phyloP scores from a whole-genome alignment of 768 basidiomycete genomes.

The Suillus subaureus region DNA sequence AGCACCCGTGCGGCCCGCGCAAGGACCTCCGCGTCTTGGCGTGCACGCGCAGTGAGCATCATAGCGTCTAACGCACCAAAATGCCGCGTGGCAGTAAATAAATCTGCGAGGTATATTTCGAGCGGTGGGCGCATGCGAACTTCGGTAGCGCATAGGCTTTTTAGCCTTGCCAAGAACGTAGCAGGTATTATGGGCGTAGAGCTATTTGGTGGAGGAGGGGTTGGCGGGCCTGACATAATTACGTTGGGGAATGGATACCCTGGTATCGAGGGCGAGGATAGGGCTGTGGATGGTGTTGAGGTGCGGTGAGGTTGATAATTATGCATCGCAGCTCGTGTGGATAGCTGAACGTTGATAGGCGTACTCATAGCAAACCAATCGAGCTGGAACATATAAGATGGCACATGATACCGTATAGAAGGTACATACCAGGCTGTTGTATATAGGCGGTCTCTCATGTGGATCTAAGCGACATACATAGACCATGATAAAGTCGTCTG shows the following conservation, averaged over 20 bases:
- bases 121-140: conserved; percentile 54
- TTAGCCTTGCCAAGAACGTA: conserved; percentile 31
- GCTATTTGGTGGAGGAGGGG: conserved; percentile 19
- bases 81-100: conserved; percentile 75
- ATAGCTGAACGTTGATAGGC: conserved; percentile 51
- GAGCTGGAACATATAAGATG: conserved; percentile 46
- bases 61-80: conserved; percentile 69
- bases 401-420: conserved; percentile 1
- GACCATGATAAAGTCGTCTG: conserved; percentile 69
- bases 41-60: conserved; percentile 61
- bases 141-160: conserved; percentile 31
- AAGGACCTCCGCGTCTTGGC: conserved; percentile 67
- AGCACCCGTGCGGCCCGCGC: conserved; percentile 68
- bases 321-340: conserved; percentile 36
- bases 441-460: conserved; percentile 64
- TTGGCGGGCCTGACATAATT: conserved; percentile 27
- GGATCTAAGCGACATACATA: conserved; percentile 71
- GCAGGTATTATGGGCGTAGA: conserved; percentile 32
- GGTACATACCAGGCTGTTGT: conserved; percentile 63
- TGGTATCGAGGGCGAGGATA: conserved; percentile 34
- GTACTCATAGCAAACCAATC: conserved; percentile 82
- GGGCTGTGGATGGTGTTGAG: conserved; percentile 28
- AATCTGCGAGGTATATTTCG: conserved; percentile 66
- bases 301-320: conserved; percentile 32
- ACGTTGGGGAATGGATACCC: conserved; percentile 26